These are phyloP conservation scores for Zygosaccharomyces pseudobailii DNA, from an alignment of 1,139 yeast species.

Conservation along the genomic window DNA sequence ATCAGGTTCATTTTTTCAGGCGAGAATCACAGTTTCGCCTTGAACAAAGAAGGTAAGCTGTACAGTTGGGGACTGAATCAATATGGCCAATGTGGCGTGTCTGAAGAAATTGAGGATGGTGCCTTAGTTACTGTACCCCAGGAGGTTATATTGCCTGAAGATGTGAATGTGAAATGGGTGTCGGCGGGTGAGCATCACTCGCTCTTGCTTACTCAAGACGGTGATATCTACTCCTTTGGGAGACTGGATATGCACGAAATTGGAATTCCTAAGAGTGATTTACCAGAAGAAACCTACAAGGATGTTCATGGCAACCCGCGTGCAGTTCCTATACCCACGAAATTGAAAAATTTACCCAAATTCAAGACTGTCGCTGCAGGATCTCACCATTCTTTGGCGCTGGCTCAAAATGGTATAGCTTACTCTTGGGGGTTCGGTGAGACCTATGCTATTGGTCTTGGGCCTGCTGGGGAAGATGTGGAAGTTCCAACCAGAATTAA, in stretches of 20 bases:
- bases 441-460: slow-evolving; percentile 92
- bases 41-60: slow-evolving; percentile 65
- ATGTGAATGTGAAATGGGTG: slow-evolving; percentile 51
- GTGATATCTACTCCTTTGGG: slow-evolving; percentile 81
- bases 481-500: slow-evolving; percentile 80
- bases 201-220: slow-evolving; percentile 63
- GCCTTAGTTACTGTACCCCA: slow-evolving; percentile 78
- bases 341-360: slow-evolving; percentile 52
- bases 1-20: slow-evolving; percentile 84
- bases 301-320: slow-evolving; percentile 80
- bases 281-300: slow-evolving; percentile 63
- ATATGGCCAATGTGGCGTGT: slow-evolving; percentile 91
- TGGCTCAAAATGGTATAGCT: slow-evolving; percentile 76
- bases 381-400: slow-evolving; percentile 86
- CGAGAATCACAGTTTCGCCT: slow-evolving; percentile 93
- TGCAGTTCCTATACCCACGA: slow-evolving; percentile 83
- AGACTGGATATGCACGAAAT: slow-evolving; percentile 90
- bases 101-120: slow-evolving; percentile 69
- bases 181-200: slow-evolving; percentile 97
- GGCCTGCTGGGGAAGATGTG: slow-evolving; percentile 85
- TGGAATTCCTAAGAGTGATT: slow-evolving; percentile 64
- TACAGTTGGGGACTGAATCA: slow-evolving; percentile 94
- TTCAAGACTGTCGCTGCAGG: slow-evolving; percentile 73
- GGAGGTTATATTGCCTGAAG: slow-evolving; percentile 53
- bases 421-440: slow-evolving; percentile 99